Evolutionary conservation across 164 flowering plant genomes (phyloP).

Genomic region (Umbilicus rupestris): DNA sequence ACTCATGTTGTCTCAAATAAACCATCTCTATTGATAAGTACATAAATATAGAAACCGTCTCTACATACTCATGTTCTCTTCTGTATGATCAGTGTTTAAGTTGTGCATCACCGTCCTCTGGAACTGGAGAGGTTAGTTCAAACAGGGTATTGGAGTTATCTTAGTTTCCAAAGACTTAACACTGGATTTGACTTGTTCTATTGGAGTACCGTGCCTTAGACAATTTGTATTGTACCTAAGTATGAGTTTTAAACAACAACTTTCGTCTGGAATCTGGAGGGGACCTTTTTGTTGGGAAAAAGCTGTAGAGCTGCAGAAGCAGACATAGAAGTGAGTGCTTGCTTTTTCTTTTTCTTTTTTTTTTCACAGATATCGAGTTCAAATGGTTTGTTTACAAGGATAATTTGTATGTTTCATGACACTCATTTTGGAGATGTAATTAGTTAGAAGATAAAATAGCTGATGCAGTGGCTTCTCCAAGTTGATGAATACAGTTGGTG

Average conservation of each 20-base stretch:
- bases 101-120: not conserved
- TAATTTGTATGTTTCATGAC: not conserved
- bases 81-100: not conserved
- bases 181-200: not conserved
- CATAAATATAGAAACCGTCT: not conserved
- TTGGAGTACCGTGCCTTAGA: not conserved
- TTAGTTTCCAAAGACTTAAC: not conserved
- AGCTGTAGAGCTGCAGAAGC: not conserved
- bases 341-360: not conserved
- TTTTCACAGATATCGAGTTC: not conserved
- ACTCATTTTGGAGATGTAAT: not conserved
- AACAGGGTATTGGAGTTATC: not conserved
- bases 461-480: not conserved
- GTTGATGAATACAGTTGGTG: not conserved
- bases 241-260: too few species aligned
- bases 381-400: not conserved
- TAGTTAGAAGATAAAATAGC: not conserved
- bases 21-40: not conserved
- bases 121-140: not conserved
- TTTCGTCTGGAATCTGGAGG: too few species aligned
- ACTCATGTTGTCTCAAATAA: not conserved
- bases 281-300: not conserved
- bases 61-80: not conserved
- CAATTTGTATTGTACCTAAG: not conserved
- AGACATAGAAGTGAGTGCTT: not conserved